Conservation (phyloP, 2,329 filamentous ascomycete species). For the Pestalotiopsis sp. region DNA sequence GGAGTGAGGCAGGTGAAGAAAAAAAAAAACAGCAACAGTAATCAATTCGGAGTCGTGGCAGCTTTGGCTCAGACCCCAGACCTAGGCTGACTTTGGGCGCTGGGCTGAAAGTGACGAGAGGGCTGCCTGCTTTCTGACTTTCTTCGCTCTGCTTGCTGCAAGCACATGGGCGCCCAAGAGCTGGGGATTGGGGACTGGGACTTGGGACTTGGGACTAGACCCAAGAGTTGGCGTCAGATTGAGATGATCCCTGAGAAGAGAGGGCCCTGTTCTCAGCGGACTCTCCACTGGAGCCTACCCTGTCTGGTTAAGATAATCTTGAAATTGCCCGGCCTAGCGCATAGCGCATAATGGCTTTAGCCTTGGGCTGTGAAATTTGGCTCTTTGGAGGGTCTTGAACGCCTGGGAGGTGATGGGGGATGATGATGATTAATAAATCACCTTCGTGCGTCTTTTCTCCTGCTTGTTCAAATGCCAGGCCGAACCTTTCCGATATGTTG, state of each 20-base stretch:
- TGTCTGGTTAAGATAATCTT: not conserved
- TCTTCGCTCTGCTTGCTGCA: not conserved
- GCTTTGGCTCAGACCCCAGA: not conserved
- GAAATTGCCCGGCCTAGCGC: constrained; percentile 4
- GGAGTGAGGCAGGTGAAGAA: not conserved
- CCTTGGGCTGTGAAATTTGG: not conserved
- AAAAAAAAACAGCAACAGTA: not conserved
- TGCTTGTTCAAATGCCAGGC: not conserved
- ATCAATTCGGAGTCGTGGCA: constrained; percentile 8
- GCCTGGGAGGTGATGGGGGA: too few relatives aligned
- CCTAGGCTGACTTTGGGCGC: not conserved
- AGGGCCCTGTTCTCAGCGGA: not conserved
- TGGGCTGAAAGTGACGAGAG: not conserved
- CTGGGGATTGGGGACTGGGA: not conserved
- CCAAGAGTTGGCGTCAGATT: not conserved
- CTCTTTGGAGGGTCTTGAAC: too few relatives aligned
- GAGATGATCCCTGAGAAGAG: not conserved
- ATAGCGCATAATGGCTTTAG: not conserved
- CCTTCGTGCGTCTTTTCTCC: not conserved
- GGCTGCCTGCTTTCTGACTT: not conserved
- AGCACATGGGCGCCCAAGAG: not conserved
- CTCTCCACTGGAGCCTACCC: not conserved
- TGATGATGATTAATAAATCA: too few relatives aligned
- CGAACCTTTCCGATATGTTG: not conserved
- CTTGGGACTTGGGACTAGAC: not conserved